phyloP scores from a whole-genome alignment of 768 basidiomycete species.

The Lanmaoa pseudosensibilis region DNA sequence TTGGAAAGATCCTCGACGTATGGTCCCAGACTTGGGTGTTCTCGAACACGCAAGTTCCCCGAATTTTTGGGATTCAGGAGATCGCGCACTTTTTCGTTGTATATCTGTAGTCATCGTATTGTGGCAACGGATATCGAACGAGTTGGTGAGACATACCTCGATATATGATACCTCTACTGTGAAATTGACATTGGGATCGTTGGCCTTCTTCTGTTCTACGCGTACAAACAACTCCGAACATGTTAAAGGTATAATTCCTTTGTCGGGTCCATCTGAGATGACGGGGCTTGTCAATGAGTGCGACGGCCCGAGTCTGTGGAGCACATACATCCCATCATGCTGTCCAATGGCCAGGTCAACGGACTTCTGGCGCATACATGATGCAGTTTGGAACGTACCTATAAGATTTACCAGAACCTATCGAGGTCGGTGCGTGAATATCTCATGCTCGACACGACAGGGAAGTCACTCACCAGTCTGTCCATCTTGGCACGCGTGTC shows the following conservation, averaged over 20 bases:
- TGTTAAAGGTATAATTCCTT: constrained; percentile 96
- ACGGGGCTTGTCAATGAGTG: constrained; percentile 4
- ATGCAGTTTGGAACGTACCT: constrained; percentile 52
- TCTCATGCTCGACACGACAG: neutral
- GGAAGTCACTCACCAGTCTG: constrained; percentile 70
- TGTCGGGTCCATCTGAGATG: constrained; percentile 83
- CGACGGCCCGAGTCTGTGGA: constrained; percentile 1
- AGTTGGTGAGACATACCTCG: constrained; percentile 53
- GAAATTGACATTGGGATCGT: constrained; percentile 71
- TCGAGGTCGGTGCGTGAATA: constrained; percentile 7
- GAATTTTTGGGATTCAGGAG: constrained; percentile 96
- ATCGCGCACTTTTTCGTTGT: constrained; percentile 98
- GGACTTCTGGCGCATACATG: neutral
- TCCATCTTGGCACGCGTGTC: constrained; percentile 47
- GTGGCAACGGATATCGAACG: neutral
- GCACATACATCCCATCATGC: constrained; percentile 94
- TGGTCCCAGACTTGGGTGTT: constrained; percentile 95
- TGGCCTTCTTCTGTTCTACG: constrained; percentile 60
- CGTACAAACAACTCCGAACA: constrained; percentile 91
- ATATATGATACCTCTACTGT: constrained; percentile 99
- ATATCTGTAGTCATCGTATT: constrained; percentile 54
- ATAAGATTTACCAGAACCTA: constrained; percentile 91
- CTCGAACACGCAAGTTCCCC: constrained; percentile 93
- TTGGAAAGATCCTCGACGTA: constrained; percentile 98
- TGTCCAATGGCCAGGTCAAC: constrained; percentile 32